These are phyloP conservation scores for Papilionanthe hybrid DNA, from an alignment of 116 monocot genomes.

Conservation along the genomic window DNA sequence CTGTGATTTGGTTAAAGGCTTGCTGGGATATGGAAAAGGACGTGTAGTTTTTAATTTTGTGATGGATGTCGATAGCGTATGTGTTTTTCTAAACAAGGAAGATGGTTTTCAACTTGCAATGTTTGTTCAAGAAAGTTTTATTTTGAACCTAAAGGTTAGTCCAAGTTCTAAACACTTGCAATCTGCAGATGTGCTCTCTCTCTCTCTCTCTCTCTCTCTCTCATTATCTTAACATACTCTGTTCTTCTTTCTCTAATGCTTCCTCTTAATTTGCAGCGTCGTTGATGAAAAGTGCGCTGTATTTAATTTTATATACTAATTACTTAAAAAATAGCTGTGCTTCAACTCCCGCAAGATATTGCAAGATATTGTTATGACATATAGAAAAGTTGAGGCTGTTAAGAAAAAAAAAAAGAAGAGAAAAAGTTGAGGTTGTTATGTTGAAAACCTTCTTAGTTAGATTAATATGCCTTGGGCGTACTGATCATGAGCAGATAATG, in stretches of 20 bases:
- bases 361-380: not conserved
- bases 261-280: not conserved
- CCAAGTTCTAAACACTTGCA: not conserved
- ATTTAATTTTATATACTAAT: not conserved
- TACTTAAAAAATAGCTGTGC: not conserved
- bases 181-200: not conserved
- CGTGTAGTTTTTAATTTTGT: slow-evolving; percentile 73
- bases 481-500: not conserved
- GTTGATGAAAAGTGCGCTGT: not conserved
- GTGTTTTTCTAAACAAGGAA: slow-evolving; percentile 85
- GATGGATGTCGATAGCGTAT: slow-evolving; percentile 88
- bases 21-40: slow-evolving; percentile 81
- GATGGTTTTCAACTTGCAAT: slow-evolving; percentile 86
- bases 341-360: not conserved
- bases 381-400: not conserved
- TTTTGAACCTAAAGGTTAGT: slow-evolving; percentile 81
- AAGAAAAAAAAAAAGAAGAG: no score
- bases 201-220: not conserved
- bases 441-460: not conserved
- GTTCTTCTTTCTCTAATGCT: not conserved
- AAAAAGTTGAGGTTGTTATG: not conserved
- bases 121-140: slow-evolving; percentile 91
- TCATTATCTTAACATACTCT: not conserved
- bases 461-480: not conserved
- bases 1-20: slow-evolving; percentile 59